phyloP scores from a whole-genome alignment of 2,329 filamentous ascomycete species.

The Monosporascus sp. region DNA sequence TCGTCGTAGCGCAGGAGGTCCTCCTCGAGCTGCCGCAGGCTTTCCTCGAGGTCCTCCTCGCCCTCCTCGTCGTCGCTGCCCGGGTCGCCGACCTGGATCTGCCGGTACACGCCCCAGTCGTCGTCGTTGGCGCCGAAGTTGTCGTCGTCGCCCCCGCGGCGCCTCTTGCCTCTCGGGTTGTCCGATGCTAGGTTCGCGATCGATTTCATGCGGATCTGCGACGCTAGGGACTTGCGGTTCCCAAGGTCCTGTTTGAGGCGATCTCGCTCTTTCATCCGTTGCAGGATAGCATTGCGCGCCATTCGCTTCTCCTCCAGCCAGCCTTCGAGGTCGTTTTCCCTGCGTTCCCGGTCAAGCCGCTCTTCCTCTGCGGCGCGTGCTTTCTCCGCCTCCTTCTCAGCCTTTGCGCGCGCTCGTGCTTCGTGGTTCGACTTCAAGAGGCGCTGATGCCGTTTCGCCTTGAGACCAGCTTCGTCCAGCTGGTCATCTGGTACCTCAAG shows the following conservation, averaged over 20 bases:
- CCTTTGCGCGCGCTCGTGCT: slow-evolving; percentile 86
- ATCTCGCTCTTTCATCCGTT: slow-evolving; percentile 90
- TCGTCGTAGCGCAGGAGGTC: slow-evolving; percentile 85
- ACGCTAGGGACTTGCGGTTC: slow-evolving; percentile 93
- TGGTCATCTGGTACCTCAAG: slow-evolving; percentile 88
- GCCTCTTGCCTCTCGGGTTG: slow-evolving; percentile 74
- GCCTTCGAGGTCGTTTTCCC: slow-evolving; percentile 75
- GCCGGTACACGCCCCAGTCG: slow-evolving; percentile 95
- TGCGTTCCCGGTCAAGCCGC: slow-evolving; percentile 74
- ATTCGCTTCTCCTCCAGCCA: slow-evolving; percentile 83
- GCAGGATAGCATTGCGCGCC: slow-evolving; percentile 64
- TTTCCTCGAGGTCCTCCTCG: slow-evolving; percentile 76
- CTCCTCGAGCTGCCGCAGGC: slow-evolving; percentile 72
- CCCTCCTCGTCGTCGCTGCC: slow-evolving; percentile 84
- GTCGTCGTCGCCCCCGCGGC: slow-evolving; percentile 87
- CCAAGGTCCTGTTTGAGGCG: slow-evolving; percentile 89
- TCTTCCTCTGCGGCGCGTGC: slow-evolving; percentile 79
- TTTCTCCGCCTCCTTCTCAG: slow-evolving; percentile 91
- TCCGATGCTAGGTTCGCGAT: slow-evolving; percentile 95
- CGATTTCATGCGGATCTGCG: slow-evolving; percentile 96
- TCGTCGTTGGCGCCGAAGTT: slow-evolving; percentile 96
- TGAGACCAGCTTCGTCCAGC: slow-evolving; percentile 84
- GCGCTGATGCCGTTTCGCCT: slow-evolving; percentile 88
- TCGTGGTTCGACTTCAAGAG: slow-evolving; percentile 94
- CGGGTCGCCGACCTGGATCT: slow-evolving; percentile 77